A percentile compares a stretch with the other conserved stretches of the same genome.
phyloP scores from a whole-genome alignment of 129 eudicot genomes.

The Cynara cardunculus region DNA sequence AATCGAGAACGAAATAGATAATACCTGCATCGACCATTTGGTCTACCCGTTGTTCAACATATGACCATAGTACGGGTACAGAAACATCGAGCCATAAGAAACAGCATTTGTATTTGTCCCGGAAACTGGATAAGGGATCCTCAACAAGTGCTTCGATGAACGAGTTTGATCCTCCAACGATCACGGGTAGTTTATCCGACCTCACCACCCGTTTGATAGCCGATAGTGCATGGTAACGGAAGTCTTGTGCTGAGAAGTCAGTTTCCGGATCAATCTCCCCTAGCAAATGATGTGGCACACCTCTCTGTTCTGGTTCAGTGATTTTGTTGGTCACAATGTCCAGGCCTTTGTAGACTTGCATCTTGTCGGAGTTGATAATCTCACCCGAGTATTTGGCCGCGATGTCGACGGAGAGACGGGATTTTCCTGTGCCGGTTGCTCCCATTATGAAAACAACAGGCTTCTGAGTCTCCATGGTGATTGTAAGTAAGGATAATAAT shows the following conservation, averaged over 20 bases:
- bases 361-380: too few relatives aligned
- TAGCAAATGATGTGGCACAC: constrained; percentile 24
- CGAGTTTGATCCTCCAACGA: constrained; percentile 37
- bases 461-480: too few relatives aligned
- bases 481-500: too few relatives aligned
- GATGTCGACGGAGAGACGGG: constrained; percentile 5
- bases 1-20: neutral
- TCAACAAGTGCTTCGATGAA: constrained; percentile 8
- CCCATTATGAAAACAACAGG: too few relatives aligned
- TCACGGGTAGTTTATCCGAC: neutral
- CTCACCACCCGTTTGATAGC: neutral
- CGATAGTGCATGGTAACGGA: constrained; percentile 5
- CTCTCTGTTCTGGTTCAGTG: constrained; percentile 9
- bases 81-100: neutral
- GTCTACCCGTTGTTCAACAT: constrained; percentile 21
- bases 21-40: constrained; percentile 31
- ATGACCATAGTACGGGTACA: constrained; percentile 12
- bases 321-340: constrained; percentile 1
- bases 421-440: constrained; percentile 28
- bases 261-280: constrained; percentile 15
- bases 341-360: too few relatives aligned
- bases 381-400: neutral
- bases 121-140: constrained; percentile 5
- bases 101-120: neutral
- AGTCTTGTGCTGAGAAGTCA: constrained; percentile 28